Evolutionary conservation across 345 rosid genomes (phyloP).

Genomic region (Salix koriyanagi): DNA sequence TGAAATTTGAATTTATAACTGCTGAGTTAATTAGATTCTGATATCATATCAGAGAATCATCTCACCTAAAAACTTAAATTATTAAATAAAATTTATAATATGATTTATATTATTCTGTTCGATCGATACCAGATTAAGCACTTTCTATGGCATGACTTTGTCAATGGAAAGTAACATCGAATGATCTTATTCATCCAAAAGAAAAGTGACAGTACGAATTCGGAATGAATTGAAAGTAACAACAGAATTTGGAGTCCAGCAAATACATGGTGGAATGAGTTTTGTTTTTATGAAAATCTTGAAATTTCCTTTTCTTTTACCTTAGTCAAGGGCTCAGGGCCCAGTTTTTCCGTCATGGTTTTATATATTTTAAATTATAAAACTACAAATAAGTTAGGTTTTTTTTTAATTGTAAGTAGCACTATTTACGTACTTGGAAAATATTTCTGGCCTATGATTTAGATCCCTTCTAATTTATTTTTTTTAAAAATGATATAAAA

Average conservation of each 20-base stretch:
- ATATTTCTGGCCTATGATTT: too few relatives aligned
- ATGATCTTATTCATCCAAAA: background rate
- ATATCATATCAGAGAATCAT: too few relatives aligned
- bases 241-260: background rate
- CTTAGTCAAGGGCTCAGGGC: background rate
- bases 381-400: too few relatives aligned
- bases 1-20: too few relatives aligned
- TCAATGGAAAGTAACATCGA: background rate
- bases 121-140: background rate
- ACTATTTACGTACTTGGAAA: too few relatives aligned
- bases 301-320: background rate
- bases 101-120: too few relatives aligned
- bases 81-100: too few relatives aligned
- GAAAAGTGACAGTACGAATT: background rate
- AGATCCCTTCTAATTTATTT: too few relatives aligned
- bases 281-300: background rate
- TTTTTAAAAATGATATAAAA: too few relatives aligned
- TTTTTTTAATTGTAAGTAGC: too few relatives aligned
- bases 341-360: background rate
- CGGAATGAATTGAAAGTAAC: background rate
- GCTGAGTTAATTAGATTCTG: rapidly evolving
- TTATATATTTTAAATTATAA: too few relatives aligned
- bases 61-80: rapidly evolving
- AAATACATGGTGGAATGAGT: too few relatives aligned
- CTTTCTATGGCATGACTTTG: background rate